Evolutionary conservation across 1,284 basidiomycete species (phyloP), one percentile per base, ranked within the genome.

Genomic region (Termitomyces sp.): DNA sequence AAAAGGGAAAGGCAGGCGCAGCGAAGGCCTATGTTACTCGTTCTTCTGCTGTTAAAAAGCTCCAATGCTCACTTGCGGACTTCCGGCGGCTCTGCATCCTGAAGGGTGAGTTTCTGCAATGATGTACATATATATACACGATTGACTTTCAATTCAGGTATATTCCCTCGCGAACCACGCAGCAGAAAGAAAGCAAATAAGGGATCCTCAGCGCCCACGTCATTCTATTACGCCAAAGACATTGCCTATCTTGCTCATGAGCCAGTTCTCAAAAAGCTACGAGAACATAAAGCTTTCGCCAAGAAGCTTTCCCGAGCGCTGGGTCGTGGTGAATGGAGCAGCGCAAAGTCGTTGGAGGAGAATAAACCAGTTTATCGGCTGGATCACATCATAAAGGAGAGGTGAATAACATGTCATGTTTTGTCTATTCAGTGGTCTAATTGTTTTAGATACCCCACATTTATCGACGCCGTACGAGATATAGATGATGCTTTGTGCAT

Each of bases 181-280:
- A 88, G 85, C 72, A 84, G 85, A 67, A 99, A 98, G 71, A 87
- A 88, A 60, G 97, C 96, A 50, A 99, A 99, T 76, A 98, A 97
- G 71, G 97, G 97, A 3, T 96, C 92, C 4, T 93, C 94, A 37
- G 95, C 93, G 0, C 94, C 96, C 2, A 94, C 95, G 1, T 92
- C 95, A 5, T 99, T 99, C 75, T 99, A 99, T 77, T 98, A 98
- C 71, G 79, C 93, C 49, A 99, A 99, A 73, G 97, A 99, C 67
- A 97, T 99, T 61, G 91, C 92, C 52, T 99, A 96, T 72, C 84
- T 99, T 45, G 88, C 93, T 14, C 97, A 99, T 67, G 97, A 99
- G 71, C 97, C 97, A 1, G 88, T 99, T 5, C 78, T 99, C n/a
- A 85, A 84, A 68, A 97, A 94, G 67, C 79, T 99, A 54, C 80